Base-by-base conservation (phyloP, 2,329 filamentous ascomycete genomes). In the Corinectria fuckeliana region DNA sequence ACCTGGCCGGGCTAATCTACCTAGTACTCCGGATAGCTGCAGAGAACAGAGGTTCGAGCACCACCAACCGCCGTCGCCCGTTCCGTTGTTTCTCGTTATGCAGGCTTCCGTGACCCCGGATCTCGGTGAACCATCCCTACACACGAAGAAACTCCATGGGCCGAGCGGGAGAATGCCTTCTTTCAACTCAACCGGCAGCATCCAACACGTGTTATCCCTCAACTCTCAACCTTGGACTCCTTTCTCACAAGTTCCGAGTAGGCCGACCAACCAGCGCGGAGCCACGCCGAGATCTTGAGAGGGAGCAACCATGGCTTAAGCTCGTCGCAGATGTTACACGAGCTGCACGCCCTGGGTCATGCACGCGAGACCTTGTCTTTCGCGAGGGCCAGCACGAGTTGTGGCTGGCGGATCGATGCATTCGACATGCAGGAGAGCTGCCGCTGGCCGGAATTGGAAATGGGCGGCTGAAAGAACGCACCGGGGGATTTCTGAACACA, bases 341-440 rank as follows among this genome's bases (percentile, higher is more conserved):
- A 54, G 23, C 47, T 63, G 59, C 65, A 65, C 48, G 47, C 48
- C 65, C 53, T 57, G 51, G 50, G 41, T 59, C 58, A 28, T 61
- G 57, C 63, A 69, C 69, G 68, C 68, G 68, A 70, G 61, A 49
- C 42, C 26, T 28, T 42, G 58, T 58, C 53, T 41, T 45, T 34
- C 25, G 32, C 16, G 50, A 50, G 26, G n/a, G 50, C 13, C 13
- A 45, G 42, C 49, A 51, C 32, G 44, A 47, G 54, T 14, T 28
- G 54, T 48, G 48, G 50, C 48, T 45, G 26, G 30, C 50, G 58
- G 54, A 21, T 47, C 36, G 49, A n/a, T 61, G 61, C 53, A 51
- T 62, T 42, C 49, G 28, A 52, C 53, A 53, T 56, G 53, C 42
- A 41, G 26, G 39, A 44, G 39, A 51, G 13, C 38, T 56, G 58